Base-by-base conservation (phyloP, 345 rosid species). In the Dovyalis caffra region DNA sequence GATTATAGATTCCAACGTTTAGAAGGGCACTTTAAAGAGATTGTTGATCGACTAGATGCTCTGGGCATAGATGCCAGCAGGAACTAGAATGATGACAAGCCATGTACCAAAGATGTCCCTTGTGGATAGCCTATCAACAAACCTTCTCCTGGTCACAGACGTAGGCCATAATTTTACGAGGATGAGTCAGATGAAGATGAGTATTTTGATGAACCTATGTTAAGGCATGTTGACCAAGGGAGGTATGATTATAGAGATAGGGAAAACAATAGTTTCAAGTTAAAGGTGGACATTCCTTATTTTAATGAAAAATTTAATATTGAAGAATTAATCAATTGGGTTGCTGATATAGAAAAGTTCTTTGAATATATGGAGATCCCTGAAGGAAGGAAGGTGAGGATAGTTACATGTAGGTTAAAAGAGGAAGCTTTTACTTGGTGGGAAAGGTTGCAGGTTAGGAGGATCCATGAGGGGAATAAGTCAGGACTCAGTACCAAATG, bases 391-490 rank as follows among this genome's bases (percentile, higher is more conserved):
- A 4, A 16, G 18, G 78, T 67, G 25, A 37, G 3, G 37, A 23
- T 75, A 26, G 66, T 75, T 35, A 72, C 21, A 15, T 62, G 20
- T 25, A 25, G 66, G 7, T 6, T 62, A 29, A 62, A 62, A 62
- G 7, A 33, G 31, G 33, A 9, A 4, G 33, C 33, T 25, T 25
- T 20, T 62, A 49, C 37, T 51, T 49, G 53, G 71, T 21, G 65
- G 68, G 29, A 20, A 6, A 38, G 66, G 62, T 37, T 78, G 51
- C 45, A 68, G 9, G 8, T 15, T 1, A 37, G 57, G 5, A 35
- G 67, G 37, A 6, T 3, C 0, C 15, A 11, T 2, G 32, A 68
- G 16, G 73, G 60, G 14, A 25, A 20, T 62, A 8, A 8, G 20
- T 75, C 4, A 11, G 15, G 26, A 56, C 72, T 18, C 68, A 60